Evolutionary conservation across 2,329 filamentous ascomycete species (phyloP), one percentile per base, ranked within the genome.

Genomic region (Seiridium unicorne): DNA sequence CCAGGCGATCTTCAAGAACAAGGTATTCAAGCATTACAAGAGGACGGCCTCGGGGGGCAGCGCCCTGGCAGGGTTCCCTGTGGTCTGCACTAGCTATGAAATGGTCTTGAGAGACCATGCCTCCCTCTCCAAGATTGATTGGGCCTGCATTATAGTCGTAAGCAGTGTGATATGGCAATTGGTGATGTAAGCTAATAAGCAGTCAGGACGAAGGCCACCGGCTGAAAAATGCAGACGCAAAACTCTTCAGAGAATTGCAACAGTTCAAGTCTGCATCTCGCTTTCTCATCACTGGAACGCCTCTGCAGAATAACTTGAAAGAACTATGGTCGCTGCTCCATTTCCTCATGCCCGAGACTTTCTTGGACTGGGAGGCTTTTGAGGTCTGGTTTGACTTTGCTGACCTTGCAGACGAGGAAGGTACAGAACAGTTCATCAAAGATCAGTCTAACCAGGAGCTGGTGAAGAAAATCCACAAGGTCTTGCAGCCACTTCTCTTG

Each of bases 361-460:
- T 99, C 68, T 92, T 93, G 51, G 91, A 97, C 68, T 89, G 96
- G 73, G 92, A 96, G 51, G 92, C 91, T 0, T 99, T 99, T 61
- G 92, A 97, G 70, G 88, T 88, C 1, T 98, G 94, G 93, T 99
- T 99, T 63, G 94, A 99, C 73, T 99, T 99, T 68, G 95, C 91
- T 0, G 93, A 93, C 6, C 81, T 99, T 1, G 87, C 96, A 59
- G 92, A 98, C 61, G 92, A 93, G 65, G 83, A 89, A 42, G 88
- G 87, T 0, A 90, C 92, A 1, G 87, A 91, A 55, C 86, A 93
- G 49, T 89, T 96, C 56, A 83, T 96, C 5, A 88, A 89, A 3
- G 90, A 96, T 68, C 86, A 91, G 58, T 86, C 89, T 55, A 91
- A 91, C 69, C 87, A 90, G 63, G 90, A 89, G 55, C 77, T 95